Evolutionary conservation across 148 eudicot genomes (phyloP).

Genomic region (Bassia scoparia): DNA sequence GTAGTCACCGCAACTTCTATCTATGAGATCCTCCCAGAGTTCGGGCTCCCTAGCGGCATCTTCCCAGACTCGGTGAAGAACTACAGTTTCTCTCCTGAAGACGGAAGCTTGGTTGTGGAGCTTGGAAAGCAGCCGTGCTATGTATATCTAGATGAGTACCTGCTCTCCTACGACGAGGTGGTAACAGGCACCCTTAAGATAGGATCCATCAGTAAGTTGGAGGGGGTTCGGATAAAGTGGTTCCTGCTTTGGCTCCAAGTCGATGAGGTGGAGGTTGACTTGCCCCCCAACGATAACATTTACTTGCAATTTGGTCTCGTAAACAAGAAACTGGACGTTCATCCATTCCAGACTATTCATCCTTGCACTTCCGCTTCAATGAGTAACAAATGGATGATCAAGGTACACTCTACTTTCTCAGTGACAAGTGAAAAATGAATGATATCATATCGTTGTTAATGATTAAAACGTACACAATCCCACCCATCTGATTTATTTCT

Average conservation of each 20-base stretch:
- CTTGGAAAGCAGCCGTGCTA: constrained; percentile 47
- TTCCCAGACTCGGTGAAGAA: constrained; percentile 51
- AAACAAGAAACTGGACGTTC: constrained; percentile 59
- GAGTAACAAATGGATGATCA: neutral
- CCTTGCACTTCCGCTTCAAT: constrained; percentile 33
- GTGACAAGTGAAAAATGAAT: too few species aligned
- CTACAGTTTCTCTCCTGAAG: constrained; percentile 47
- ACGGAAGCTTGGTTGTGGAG: constrained; percentile 49
- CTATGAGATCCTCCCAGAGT: neutral
- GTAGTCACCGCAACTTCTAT: neutral
- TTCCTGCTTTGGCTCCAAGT: constrained; percentile 56
- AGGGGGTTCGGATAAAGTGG: constrained; percentile 58
- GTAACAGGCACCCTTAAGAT: constrained; percentile 50
- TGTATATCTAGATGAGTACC: constrained; percentile 60
- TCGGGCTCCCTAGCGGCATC: constrained; percentile 60
- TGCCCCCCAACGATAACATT: constrained; percentile 63
- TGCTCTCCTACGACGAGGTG: constrained; percentile 49
- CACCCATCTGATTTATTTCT: too few species aligned
- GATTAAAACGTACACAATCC: too few species aligned
- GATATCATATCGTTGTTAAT: too few species aligned
- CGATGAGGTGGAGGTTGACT: constrained; percentile 70
- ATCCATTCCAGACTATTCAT: constrained; percentile 51
- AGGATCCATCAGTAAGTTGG: constrained; percentile 55
- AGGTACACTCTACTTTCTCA: too few species aligned
- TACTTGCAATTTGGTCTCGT: constrained; percentile 66